A percentile compares a stretch with the other conserved stretches of the same genome.
These are phyloP conservation scores for Pseudogymnoascus sp. DNA, from an alignment of 2,329 filamentous ascomycete species.

Conservation along the genomic window DNA sequence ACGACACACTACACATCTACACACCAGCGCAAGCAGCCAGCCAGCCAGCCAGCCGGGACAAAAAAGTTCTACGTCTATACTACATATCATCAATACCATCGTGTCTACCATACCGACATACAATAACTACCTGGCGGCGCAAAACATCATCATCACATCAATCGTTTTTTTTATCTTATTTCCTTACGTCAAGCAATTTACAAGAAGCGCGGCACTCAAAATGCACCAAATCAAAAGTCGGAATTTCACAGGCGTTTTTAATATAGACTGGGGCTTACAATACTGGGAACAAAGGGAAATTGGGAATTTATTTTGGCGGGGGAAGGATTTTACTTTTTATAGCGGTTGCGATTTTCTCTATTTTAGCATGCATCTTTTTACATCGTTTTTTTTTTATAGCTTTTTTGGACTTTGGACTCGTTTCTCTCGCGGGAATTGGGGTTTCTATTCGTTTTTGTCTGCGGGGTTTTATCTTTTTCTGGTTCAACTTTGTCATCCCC, in stretches of 20 bases:
- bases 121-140: not conserved
- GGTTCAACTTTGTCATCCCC: no score
- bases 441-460: no score
- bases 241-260: not conserved
- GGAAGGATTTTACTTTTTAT: not conserved
- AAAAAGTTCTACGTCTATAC: not conserved
- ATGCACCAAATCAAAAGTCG: not conserved
- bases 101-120: not conserved
- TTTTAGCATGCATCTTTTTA: conserved; percentile 8
- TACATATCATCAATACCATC: not conserved
- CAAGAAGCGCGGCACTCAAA: not conserved
- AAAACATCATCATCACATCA: not conserved
- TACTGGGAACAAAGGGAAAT: not conserved
- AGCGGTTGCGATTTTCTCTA: not conserved
- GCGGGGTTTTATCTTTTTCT: no score
- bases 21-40: not conserved
- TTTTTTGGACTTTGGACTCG: no score
- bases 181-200: not conserved
- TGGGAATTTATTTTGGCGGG: not conserved
- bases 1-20: not conserved
- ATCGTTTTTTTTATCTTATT: not conserved
- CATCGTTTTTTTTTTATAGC: conserved; percentile 8
- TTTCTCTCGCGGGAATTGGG: not conserved
- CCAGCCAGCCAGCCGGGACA: no score
- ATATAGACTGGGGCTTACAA: not conserved